Base-by-base conservation (phyloP, 495 filamentous ascomycete genomes). In the Penicillium odoratum region DNA sequence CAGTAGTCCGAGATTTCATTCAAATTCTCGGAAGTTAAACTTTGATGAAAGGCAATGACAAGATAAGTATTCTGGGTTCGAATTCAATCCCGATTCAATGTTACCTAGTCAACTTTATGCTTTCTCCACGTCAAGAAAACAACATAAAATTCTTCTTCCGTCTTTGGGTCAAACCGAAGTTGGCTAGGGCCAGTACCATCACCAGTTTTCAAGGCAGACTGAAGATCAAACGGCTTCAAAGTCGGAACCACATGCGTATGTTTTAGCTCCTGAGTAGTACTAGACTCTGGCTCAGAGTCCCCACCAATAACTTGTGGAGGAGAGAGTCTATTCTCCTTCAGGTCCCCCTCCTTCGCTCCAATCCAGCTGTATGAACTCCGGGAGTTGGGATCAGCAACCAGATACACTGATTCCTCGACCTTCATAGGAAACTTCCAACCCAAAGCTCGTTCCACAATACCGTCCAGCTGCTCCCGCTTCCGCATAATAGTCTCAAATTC, bases 401-500 rank as follows among this genome's bases (percentile, higher is more conserved):
- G n/a, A 47, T 47, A 53, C 11, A 48, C 11, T 4, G 15, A 29
- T 1, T 61, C 48, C 4, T 51, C 38, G 25, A 38, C 15, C 30
- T 61, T 28, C 11, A 61, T 13, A 11, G 58, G 58, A 21, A 61
- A 61, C 8, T 52, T 61, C 58, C 58, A 61, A 10, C 53, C 5
- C 8, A 51, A 48, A 26, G 58, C 58, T n/a, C 21, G 48, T 26
- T 53, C 28, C 7, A 53, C 40, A 18, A 61, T 61, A 4, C 28
- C 48, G 43, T 61, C 58, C 26, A 61, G 26, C 33, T 61, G 58
- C n/a, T 57, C 53, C 31, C 43, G 56, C 31, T 61, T 61, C 33
- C 58, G 58, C 54, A 57, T 51, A 13, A 61, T 29, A 0, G 58
- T 61, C 48, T 61, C 58, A 15, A 61, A 61, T 31, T 61, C 58